Percentiles rank a stretch among this genome's conserved stretches.
Conservation (phyloP, 495 filamentous ascomycete species). For the Copromyces sp. region DNA sequence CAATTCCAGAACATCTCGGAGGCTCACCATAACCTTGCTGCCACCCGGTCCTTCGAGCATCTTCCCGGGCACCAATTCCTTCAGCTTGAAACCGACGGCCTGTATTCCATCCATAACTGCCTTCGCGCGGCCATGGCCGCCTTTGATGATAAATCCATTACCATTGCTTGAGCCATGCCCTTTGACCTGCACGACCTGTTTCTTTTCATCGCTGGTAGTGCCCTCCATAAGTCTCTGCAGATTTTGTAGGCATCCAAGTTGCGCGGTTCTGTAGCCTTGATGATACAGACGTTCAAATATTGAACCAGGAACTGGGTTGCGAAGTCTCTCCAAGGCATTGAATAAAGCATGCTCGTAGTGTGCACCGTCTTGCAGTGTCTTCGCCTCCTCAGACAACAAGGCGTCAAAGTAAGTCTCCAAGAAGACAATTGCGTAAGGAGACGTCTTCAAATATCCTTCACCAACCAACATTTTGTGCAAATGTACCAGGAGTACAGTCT, state of each 20-base stretch:
- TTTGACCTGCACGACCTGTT: not conserved
- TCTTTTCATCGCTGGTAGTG: not conserved
- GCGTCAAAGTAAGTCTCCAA: not conserved
- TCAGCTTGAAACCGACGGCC: not conserved
- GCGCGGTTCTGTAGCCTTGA: not conserved
- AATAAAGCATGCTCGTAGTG: not conserved
- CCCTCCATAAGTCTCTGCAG: not conserved
- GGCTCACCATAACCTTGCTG: not conserved
- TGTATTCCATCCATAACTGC: not conserved
- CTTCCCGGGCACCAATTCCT: not conserved
- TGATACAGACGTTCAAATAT: not conserved
- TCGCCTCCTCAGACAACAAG: not conserved
- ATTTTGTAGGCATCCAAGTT: not conserved
- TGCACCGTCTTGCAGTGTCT: not conserved
- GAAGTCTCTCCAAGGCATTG: not conserved
- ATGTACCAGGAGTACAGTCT: not conserved
- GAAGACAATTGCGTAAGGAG: not conserved
- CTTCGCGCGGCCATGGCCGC: not conserved
- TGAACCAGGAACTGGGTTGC: not conserved
- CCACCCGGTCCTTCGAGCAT: not conserved
- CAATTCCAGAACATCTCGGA: not conserved
- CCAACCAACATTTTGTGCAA: not conserved
- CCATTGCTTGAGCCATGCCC: not conserved
- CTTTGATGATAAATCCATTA: not conserved
- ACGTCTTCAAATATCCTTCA: not conserved